Evolutionary conservation across 768 basidiomycete genomes (phyloP).

Genomic region (Tricholomella constricta): DNA sequence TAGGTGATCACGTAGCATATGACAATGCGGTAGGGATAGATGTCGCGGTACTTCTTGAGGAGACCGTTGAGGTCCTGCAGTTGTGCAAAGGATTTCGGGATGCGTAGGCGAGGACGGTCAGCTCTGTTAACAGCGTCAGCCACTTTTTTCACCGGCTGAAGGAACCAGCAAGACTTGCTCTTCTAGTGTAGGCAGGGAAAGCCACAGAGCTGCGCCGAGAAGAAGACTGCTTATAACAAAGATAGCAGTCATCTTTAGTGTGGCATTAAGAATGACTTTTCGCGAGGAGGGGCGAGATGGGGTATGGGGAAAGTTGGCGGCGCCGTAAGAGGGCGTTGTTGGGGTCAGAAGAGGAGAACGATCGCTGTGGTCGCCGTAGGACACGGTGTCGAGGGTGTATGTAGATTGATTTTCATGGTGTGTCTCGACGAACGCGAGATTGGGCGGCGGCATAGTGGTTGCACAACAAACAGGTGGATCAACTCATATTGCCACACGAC

Average conservation of each 20-base stretch:
- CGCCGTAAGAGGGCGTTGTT: slow-evolving; percentile 53
- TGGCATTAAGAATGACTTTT: slow-evolving; percentile 74
- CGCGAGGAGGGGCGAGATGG: slow-evolving; percentile 45
- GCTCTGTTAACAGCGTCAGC: slow-evolving; percentile 43
- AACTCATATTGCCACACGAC: neutral
- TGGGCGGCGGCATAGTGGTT: slow-evolving; percentile 22
- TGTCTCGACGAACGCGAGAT: slow-evolving; percentile 22
- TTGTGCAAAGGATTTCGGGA: slow-evolving; percentile 88
- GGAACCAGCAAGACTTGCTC: slow-evolving; percentile 50
- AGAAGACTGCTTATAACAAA: slow-evolving; percentile 70
- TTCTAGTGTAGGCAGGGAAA: slow-evolving; percentile 78
- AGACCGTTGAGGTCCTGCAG: slow-evolving; percentile 83
- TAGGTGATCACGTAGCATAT: slow-evolving; percentile 88
- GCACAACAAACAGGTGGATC: slow-evolving; percentile 7
- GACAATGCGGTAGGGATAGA: slow-evolving; percentile 83
- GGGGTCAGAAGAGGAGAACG: slow-evolving; percentile 46
- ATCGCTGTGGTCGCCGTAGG: slow-evolving; percentile 35
- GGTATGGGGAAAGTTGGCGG: slow-evolving; percentile 42
- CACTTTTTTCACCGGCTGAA: slow-evolving; percentile 1
- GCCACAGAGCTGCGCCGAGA: slow-evolving; percentile 77
- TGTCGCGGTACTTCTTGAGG: slow-evolving; percentile 89
- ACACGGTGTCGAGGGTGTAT: slow-evolving; percentile 70
- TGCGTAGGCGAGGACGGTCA: slow-evolving; percentile 73
- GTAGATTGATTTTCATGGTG: slow-evolving; percentile 32
- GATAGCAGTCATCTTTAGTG: slow-evolving; percentile 79